Evolutionary conservation across 2,329 filamentous ascomycete genomes (phyloP).

Genomic region (Apiospora malaysiana): DNA sequence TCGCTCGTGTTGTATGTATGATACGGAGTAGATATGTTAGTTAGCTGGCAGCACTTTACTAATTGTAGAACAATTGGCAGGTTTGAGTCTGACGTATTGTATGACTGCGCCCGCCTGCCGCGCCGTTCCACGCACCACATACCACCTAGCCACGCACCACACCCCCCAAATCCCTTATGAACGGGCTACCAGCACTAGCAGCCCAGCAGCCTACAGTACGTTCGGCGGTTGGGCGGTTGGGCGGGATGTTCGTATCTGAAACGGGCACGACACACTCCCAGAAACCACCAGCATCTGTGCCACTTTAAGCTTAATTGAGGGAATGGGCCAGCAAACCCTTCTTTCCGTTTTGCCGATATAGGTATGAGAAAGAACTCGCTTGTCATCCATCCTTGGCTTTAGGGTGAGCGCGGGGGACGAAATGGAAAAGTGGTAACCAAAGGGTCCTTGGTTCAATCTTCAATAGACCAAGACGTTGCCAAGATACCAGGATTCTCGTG

Average conservation of each 20-base stretch:
- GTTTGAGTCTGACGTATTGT: background rate
- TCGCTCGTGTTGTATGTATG: background rate
- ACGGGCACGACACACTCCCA: background rate
- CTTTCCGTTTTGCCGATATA: background rate
- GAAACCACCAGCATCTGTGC: background rate
- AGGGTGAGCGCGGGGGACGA: background rate
- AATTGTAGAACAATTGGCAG: too few species aligned
- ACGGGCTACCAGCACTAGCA: too few species aligned
- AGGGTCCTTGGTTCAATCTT: background rate
- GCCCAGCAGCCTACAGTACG: too few species aligned
- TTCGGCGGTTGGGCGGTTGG: background rate
- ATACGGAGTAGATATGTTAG: background rate
- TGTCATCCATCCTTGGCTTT: background rate
- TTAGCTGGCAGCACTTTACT: background rate
- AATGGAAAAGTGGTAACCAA: too few species aligned
- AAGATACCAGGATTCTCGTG: background rate
- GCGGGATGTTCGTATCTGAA: slow-evolving; percentile 11
- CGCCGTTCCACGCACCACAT: too few species aligned
- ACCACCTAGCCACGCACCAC: too few species aligned
- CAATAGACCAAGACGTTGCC: background rate
- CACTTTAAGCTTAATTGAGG: slow-evolving; percentile 8
- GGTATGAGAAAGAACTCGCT: too few species aligned
- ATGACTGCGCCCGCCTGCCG: background rate
- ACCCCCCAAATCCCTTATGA: too few species aligned
- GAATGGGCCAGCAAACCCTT: background rate